These are phyloP conservation scores for Piper betle DNA, from an alignment of 164 flowering plant genomes.

Conservation along the genomic window DNA sequence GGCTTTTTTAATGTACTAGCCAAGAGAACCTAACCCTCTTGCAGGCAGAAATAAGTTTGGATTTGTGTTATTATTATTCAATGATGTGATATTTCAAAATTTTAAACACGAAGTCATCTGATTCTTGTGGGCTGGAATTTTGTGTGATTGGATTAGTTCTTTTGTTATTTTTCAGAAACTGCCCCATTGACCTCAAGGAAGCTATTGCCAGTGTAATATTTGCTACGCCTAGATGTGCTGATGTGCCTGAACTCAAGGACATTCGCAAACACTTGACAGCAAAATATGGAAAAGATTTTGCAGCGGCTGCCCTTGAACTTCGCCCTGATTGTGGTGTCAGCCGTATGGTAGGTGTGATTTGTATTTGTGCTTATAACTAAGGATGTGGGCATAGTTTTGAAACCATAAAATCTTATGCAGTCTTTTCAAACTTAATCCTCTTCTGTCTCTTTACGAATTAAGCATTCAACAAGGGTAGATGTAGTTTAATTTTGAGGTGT, in stretches of 20 bases:
- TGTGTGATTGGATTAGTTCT: neutral
- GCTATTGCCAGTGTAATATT: slow-evolving; percentile 72
- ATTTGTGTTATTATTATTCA: too few species aligned
- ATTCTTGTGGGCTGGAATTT: neutral
- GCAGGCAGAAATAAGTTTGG: too few species aligned
- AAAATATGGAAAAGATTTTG: slow-evolving; percentile 92
- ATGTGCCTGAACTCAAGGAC: slow-evolving; percentile 68
- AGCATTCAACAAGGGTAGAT: neutral
- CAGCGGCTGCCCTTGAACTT: slow-evolving; percentile 61
- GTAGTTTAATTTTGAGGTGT: neutral
- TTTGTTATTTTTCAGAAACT: slow-evolving; percentile 33
- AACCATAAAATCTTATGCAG: neutral
- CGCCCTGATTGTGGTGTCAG: slow-evolving; percentile 85
- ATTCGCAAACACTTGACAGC: slow-evolving; percentile 59
- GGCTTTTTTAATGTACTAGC: too few species aligned
- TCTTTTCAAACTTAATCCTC: neutral
- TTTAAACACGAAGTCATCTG: too few species aligned
- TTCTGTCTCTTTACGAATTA: neutral
- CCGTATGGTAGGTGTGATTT: slow-evolving; percentile 41
- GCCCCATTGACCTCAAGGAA: slow-evolving; percentile 95
- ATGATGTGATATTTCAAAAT: neutral
- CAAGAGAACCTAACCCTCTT: too few species aligned
- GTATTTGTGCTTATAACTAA: neutral
- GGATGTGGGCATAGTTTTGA: neutral
- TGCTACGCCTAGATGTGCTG: slow-evolving; percentile 88